Evolutionary conservation across 1,139 yeast genomes (phyloP), one percentile per base, ranked within the genome.

Genomic region (Sporopachydermia cereana): DNA sequence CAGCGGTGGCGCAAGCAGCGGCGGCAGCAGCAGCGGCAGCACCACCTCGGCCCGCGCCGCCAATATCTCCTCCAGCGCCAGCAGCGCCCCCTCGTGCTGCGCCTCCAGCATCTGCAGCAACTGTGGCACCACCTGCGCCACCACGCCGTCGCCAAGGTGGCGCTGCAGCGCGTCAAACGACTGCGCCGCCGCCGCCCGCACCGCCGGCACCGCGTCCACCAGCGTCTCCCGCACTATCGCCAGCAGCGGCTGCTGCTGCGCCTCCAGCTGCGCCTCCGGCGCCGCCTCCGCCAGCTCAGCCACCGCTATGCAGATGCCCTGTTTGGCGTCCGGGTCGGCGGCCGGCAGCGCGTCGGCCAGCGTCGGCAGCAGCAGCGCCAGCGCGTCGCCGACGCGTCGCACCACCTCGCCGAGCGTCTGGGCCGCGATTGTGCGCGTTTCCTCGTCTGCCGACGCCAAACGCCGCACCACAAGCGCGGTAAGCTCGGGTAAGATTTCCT

Each of bases 281-380:
- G 95, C 77, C 0, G 95, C 84, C 53, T 76, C 79, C 51, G 89
- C 79, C 53, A 93, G 77, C 60, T 89, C 97, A 43, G 80, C 76
- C 48, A 89, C 69, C 5, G 98, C 98, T 62, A 89, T 79, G 70
- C 98, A 91, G 47, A 91, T 86, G 69, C 99, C 98, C 67, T 89
- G 95, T 60, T 84, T 85, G 44, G 95, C 84, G 58, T 81, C 94
- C 23, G 84, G 69, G 55, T 84, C 93, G 23, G 82, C 66, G 24
- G 68, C 62, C 43, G 69, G 64, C 53, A 84, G 67, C 4, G 89
- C 76, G 42, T 74, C 76, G 53, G 84, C 82, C 56, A 91, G 70
- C 4, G 95, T 84, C 41, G 98, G 97, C 51, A 93, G 69, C 51
- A 93, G 67, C 60, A 84, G 88, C 3, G 86, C 70, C 52, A 93